Percentiles rank a stretch among this genome's conserved stretches.
phyloP scores from a whole-genome alignment of 345 rosid genomes.

The Moringa oleifera region DNA sequence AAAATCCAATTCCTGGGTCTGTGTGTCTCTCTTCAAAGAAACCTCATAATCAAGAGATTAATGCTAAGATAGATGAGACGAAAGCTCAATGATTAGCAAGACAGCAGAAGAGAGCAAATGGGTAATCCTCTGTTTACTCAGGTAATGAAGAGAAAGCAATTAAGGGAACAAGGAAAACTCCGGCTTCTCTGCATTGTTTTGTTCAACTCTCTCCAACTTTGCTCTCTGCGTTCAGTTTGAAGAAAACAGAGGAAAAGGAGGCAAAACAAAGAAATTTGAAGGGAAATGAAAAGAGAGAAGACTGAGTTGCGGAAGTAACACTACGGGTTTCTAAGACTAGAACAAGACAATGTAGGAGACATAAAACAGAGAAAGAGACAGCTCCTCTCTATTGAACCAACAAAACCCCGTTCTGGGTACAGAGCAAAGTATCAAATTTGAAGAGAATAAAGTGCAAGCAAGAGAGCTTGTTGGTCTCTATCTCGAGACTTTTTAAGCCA shows the following conservation, averaged over 20 bases:
- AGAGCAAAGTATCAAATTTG: slow-evolving; percentile 47
- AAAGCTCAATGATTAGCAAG: slow-evolving; percentile 5
- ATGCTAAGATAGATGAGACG: slow-evolving; percentile 7
- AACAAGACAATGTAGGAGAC: slow-evolving; percentile 64
- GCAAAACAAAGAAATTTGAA: slow-evolving; percentile 17
- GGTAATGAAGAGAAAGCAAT: slow-evolving; percentile 28
- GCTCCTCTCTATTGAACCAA: slow-evolving; percentile 11
- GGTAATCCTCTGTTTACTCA: slow-evolving; percentile 20
- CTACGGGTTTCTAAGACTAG: slow-evolving; percentile 35
- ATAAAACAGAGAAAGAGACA: slow-evolving; percentile 12
- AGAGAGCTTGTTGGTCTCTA: slow-evolving; percentile 15
- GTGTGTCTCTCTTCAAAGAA: too few relatives aligned
- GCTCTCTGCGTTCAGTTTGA: slow-evolving; percentile 7
- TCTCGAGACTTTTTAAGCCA: slow-evolving; percentile 20
- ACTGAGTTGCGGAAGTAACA: slow-evolving; percentile 37
- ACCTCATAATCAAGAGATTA: slow-evolving; percentile 7
- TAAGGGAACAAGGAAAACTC: slow-evolving; percentile 18
- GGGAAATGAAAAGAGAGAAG: slow-evolving; percentile 13
- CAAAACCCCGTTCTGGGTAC: slow-evolving; percentile 38
- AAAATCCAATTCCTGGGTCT: not conserved
- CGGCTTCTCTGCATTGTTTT: slow-evolving; percentile 29
- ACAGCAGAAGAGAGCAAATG: slow-evolving; percentile 17
- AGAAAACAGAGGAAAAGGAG: slow-evolving; percentile 16
- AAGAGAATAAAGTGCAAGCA: slow-evolving; percentile 34
- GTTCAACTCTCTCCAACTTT: slow-evolving; percentile 3